Base-by-base conservation (phyloP, 176 grass and related monocot genomes). In the Oryza meyeriana region DNA sequence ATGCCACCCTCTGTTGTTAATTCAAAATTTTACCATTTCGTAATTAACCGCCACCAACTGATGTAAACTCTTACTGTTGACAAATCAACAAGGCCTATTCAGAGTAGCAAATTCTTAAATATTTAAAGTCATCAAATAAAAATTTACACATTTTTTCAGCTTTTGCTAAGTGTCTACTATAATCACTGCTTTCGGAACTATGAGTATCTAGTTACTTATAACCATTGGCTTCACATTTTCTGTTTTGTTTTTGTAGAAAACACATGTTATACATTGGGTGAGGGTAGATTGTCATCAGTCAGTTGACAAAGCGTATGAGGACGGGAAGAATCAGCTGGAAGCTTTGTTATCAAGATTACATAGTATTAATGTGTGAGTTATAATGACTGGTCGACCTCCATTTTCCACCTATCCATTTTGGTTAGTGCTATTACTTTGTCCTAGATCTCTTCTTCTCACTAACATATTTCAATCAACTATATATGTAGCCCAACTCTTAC, bases 251-350 rank as follows among this genome's bases (percentile, higher is more conserved):
- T n/a, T 32, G 28, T 66, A 98, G 92, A 98, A 94, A 93, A 86
- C 88, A 79, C 87, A 91, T 91, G 86, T 91, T 72, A 89, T 98
- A 77, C 95, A 95, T 74, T 95, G 95, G 95, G 92, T 95, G 61
- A 85, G 83, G 64, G 6, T 93, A 6, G 92, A 98, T 9, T 90
- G 61, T 17, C 82, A 93, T 6, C 18, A 84, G 30, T 95, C 90
- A 30, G 17, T 86, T 81, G 87, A 98, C 66, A 50, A 95, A 87
- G 95, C 92, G 1, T 98, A 98, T 75, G 74, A 91, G 89, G 92
- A 98, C 44, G 95, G 90, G 52, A 93, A 69, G 40, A 65, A 55
- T 55, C 69, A 64, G 2, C 79, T 98, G 42, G 85, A 83, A 38
- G 16, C 57, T 86, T 78, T 98, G 66, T 75, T 95, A 66, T 91